Conservation (phyloP, 257 asterid genomes). For the Capsicum pubescens region DNA sequence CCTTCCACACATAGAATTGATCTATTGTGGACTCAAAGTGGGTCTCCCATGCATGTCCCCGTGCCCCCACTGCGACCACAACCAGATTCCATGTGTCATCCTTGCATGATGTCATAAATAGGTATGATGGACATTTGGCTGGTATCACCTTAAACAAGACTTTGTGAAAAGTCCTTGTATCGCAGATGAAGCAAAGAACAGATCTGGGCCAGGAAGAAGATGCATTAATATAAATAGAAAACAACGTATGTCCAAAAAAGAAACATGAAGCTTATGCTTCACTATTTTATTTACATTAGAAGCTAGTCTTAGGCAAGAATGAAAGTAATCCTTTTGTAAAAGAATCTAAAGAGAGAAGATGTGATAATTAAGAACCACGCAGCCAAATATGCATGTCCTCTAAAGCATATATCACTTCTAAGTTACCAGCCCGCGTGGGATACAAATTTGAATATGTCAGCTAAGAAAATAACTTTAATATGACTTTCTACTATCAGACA, state of each 20-base stretch:
- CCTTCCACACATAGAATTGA: no score
- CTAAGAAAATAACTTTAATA: conserved; percentile 20
- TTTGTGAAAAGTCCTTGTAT: conserved; percentile 88
- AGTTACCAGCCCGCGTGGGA: neutral
- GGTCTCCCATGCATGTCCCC: no score
- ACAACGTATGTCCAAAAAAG: neutral
- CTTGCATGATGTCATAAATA: no score
- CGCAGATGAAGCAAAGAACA: conserved; percentile 98
- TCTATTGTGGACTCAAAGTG: no score
- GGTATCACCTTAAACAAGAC: conserved; percentile 51
- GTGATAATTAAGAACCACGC: conserved; percentile 10
- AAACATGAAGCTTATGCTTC: conserved; percentile 13
- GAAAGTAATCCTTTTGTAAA: neutral
- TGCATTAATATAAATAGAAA: conserved; percentile 13
- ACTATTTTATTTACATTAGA: neutral
- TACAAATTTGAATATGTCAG: conserved; percentile 19
- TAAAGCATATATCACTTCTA: neutral
- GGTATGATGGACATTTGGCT: no score
- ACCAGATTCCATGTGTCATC: no score
- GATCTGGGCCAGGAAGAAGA: conserved; percentile 56
- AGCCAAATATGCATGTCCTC: conserved; percentile 8
- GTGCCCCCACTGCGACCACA: no score
- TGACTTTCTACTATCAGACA: conserved; percentile 19
- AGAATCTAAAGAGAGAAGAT: conserved; percentile 24
- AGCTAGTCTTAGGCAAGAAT: neutral